Conservation (phyloP, 2,329 filamentous ascomycete genomes). For the Zarea fungicola region DNA sequence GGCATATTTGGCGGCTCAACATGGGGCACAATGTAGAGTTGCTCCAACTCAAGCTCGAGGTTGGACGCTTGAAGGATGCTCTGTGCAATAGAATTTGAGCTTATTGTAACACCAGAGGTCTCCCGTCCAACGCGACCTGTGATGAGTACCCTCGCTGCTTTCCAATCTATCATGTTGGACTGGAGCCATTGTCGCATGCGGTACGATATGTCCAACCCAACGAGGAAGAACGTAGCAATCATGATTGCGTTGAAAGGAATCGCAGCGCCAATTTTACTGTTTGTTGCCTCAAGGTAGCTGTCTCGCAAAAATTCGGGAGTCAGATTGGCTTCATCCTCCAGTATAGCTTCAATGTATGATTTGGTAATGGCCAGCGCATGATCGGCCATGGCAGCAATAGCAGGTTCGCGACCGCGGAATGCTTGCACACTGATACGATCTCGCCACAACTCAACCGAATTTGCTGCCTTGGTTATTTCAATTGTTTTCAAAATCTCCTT, state of each 20-base stretch:
- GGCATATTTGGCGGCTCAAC: not conserved
- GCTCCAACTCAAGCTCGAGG: not conserved
- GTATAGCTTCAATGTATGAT: not conserved
- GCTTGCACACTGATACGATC: not conserved
- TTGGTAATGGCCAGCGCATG: not conserved
- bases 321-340: not conserved
- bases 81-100: not conserved
- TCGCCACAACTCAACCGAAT: not conserved
- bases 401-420: not conserved
- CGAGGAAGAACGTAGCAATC: conserved; percentile 11
- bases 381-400: not conserved
- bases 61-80: not conserved
- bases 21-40: not conserved
- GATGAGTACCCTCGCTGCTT: not conserved
- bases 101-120: not conserved
- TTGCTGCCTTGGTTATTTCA: not conserved
- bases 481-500: not conserved
- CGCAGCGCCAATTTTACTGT: not conserved
- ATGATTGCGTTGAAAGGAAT: conserved; percentile 9
- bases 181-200: not conserved
- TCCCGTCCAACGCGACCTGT: not conserved
- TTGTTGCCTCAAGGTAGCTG: conserved; percentile 5
- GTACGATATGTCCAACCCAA: not conserved
- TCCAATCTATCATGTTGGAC: not conserved
- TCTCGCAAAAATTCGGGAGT: conserved; percentile 4